Conservation (phyloP, 2,329 filamentous ascomycete genomes). For the Colletotrichum orbiculare region DNA sequence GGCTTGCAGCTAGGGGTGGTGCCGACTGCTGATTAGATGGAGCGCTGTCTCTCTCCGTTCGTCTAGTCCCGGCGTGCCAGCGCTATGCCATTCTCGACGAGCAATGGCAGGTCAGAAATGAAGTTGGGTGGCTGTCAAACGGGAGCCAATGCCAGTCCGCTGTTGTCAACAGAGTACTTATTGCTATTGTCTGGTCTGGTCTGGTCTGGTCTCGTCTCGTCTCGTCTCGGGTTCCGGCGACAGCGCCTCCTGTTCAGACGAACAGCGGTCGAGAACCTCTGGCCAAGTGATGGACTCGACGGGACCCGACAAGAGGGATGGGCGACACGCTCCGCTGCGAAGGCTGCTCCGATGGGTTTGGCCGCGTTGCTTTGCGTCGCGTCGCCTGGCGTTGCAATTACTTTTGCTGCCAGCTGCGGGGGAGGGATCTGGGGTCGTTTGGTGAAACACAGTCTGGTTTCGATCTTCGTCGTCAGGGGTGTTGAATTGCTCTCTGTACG, state of each 20-base stretch:
- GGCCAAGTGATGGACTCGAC: conserved; percentile 1
- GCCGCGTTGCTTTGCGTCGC: conserved; percentile 1
- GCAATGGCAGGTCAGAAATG: conserved; percentile 16
- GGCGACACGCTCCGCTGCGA: conserved; percentile 18
- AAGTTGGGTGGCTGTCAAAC: conserved; percentile 5
- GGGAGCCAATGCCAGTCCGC: background rate
- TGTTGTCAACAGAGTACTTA: too few species aligned
- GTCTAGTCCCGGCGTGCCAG: conserved; percentile 25
- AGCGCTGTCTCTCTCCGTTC: conserved; percentile 18
- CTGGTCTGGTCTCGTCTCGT: too few species aligned
- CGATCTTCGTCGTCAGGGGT: conserved; percentile 22
- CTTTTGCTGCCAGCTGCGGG: conserved; percentile 24
- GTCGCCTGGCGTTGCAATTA: too few species aligned
- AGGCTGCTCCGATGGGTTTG: too few species aligned
- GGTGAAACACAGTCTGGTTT: conserved; percentile 36
- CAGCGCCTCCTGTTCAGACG: conserved; percentile 25
- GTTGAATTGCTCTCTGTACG: background rate
- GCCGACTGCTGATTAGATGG: conserved; percentile 26
- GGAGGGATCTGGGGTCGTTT: conserved; percentile 36
- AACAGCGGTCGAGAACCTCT: conserved; percentile 22
- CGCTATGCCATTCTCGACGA: conserved; percentile 33
- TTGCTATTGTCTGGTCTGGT: too few species aligned
- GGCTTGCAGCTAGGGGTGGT: conserved; percentile 24
- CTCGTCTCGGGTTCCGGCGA: too few species aligned
- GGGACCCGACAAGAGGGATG: conserved; percentile 15